Conservation (phyloP, 148 eudicot species). For the Dianthus caryophyllus region DNA sequence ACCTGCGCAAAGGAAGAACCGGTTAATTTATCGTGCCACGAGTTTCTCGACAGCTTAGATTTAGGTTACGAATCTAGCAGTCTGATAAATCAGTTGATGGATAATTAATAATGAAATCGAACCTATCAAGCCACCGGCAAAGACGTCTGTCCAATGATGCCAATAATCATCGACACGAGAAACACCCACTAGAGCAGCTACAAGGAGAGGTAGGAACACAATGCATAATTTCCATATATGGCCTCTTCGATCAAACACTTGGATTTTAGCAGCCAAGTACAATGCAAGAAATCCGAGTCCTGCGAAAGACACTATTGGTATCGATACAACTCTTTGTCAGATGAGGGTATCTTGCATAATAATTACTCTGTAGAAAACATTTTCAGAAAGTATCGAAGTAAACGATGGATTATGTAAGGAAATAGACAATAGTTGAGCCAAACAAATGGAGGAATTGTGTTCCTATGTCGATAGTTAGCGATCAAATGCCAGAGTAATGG, state of each 20-base stretch:
- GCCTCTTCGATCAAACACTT: conserved; percentile 60
- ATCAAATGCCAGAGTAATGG: no score
- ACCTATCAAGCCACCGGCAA: conserved; percentile 83
- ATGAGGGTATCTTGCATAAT: background rate
- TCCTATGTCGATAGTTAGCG: no score
- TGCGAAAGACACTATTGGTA: conserved; percentile 80
- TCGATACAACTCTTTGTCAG: background rate
- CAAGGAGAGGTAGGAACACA: conserved; percentile 54
- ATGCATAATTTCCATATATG: conserved; percentile 79
- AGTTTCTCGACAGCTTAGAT: background rate
- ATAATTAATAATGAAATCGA: background rate
- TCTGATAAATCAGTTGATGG: background rate
- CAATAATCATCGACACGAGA: conserved; percentile 94
- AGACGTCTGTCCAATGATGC: conserved; percentile 96
- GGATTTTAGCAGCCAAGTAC: conserved; percentile 66
- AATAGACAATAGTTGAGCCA: no score
- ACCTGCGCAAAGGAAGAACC: conserved; percentile 39
- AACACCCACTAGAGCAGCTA: conserved; percentile 69
- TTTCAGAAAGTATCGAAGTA: no score
- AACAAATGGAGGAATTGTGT: no score
- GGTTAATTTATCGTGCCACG: background rate
- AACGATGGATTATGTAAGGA: no score
- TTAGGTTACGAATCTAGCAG: background rate
- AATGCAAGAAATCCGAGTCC: conserved; percentile 74
- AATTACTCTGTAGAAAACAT: no score